phyloP scores from a whole-genome alignment of 805 yeast species.

The Kregervanrija pseudodelftensis region DNA sequence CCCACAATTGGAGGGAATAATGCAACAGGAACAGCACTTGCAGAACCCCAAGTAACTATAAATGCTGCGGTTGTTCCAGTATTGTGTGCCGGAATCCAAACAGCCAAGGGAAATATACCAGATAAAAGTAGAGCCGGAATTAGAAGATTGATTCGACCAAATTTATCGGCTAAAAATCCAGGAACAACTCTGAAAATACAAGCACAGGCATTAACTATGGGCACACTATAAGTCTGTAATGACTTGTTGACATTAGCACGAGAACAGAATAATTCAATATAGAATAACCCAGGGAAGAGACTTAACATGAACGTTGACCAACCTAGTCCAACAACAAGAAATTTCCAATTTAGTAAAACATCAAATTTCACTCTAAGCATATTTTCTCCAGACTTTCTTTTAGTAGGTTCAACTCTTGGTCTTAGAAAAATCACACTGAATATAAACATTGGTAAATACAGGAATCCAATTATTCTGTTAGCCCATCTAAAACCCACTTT shows the following conservation, averaged over 20 bases:
- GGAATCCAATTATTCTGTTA: conserved; percentile 37
- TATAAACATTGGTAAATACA: conserved; percentile 27
- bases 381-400: conserved; percentile 30
- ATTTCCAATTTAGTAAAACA: conserved; percentile 32
- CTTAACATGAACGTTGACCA: conserved; percentile 28
- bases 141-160: conserved; percentile 35
- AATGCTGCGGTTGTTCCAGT: conserved; percentile 30
- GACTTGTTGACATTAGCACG: conserved; percentile 43
- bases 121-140: conserved; percentile 28
- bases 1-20: conserved; percentile 28
- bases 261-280: conserved; percentile 46
- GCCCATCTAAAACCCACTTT: conserved; percentile 41
- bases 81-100: conserved; percentile 45
- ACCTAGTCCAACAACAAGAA: conserved; percentile 31
- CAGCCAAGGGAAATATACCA: conserved; percentile 32
- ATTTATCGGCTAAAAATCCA: conserved; percentile 40
- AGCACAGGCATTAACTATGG: conserved; percentile 34
- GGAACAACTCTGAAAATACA: conserved; percentile 44
- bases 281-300: conserved; percentile 45
- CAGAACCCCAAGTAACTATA: conserved; percentile 28
- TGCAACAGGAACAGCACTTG: conserved; percentile 30
- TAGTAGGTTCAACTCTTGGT: conserved; percentile 24
- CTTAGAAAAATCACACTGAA: conserved; percentile 20
- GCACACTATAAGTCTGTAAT: conserved; percentile 44
- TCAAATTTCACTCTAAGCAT: conserved; percentile 27